phyloP scores from a whole-genome alignment of 768 basidiomycete genomes.

The Sutorius australiensis region DNA sequence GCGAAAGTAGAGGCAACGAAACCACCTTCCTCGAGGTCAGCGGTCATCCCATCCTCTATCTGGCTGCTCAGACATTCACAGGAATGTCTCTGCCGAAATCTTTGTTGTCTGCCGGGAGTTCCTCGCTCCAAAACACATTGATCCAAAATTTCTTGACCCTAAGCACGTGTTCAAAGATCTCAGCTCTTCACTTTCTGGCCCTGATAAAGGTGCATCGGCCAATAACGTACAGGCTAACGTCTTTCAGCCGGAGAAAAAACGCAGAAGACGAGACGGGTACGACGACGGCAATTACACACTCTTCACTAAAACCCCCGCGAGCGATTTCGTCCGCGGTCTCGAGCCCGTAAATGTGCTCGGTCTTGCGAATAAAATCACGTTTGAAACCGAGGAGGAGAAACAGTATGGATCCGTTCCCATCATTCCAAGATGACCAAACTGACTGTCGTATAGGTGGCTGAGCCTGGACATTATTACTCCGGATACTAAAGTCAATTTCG shows the following conservation, averaged over 20 bases:
- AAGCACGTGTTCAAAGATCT: slow-evolving; percentile 97
- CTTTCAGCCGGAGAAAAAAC: slow-evolving; percentile 96
- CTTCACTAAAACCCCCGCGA: slow-evolving; percentile 67
- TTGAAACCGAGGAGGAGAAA: slow-evolving; percentile 82
- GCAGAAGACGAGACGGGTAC: slow-evolving; percentile 90
- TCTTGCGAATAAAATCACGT: slow-evolving; percentile 70
- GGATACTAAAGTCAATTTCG: slow-evolving; percentile 79
- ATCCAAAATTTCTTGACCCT: slow-evolving; percentile 96
- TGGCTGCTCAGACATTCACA: slow-evolving; percentile 25
- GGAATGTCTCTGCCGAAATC: slow-evolving; percentile 99
- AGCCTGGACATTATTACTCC: slow-evolving; percentile 64
- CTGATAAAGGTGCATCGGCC: slow-evolving; percentile 51
- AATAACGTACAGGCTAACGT: slow-evolving; percentile 83
- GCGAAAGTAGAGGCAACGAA: slow-evolving; percentile 97
- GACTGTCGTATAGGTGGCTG: slow-evolving; percentile 56
- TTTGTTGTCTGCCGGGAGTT: slow-evolving; percentile 98
- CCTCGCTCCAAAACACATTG: slow-evolving; percentile 90
- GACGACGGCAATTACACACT: slow-evolving; percentile 91
- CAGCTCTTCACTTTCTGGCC: slow-evolving; percentile 41
- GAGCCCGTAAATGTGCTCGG: slow-evolving; percentile 85
- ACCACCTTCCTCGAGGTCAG: slow-evolving; percentile 91
- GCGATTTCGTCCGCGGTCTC: slow-evolving; percentile 61
- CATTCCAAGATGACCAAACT: slow-evolving; percentile 1
- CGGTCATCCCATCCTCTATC: not conserved
- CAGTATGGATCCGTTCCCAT: slow-evolving; percentile 40